phyloP scores from a whole-genome alignment of 23 red algal genomes.

The Gracilaria gracilis region DNA sequence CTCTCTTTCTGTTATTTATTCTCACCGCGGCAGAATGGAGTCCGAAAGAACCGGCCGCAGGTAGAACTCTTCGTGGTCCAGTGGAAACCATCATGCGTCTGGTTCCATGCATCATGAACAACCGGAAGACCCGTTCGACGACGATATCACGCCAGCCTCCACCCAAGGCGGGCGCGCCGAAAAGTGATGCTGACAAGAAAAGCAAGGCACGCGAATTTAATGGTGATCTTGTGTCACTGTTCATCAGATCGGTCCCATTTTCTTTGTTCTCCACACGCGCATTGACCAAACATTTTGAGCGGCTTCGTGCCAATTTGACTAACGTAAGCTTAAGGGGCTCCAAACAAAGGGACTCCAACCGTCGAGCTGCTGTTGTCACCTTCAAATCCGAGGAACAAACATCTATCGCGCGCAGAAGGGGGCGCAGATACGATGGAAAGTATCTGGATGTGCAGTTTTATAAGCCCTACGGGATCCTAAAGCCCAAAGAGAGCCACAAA shows the following conservation, averaged over 20 bases:
- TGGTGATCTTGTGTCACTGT: background rate
- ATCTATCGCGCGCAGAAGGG: background rate
- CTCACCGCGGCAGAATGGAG: background rate
- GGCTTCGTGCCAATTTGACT: background rate
- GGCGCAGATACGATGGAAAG: conserved; percentile 6
- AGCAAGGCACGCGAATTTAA: background rate
- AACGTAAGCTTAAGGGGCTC: conserved; percentile 42
- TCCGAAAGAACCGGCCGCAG: background rate
- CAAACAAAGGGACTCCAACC: background rate
- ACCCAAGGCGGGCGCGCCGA: background rate
- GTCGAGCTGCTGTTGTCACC: conserved; percentile 49
- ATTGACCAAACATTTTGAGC: conserved; percentile 32
- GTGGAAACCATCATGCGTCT: background rate
- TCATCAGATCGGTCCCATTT: conserved; percentile 35
- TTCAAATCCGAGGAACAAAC: conserved; percentile 44
- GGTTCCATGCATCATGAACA: background rate
- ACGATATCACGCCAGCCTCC: background rate
- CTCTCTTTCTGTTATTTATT: too few species aligned
- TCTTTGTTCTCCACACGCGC: conserved; percentile 21
- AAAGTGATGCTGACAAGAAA: background rate
- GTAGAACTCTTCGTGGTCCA: background rate
- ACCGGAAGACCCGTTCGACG: conserved; percentile 8
- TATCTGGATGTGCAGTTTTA: conserved; percentile 14
- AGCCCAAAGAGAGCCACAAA: conserved; percentile 1
- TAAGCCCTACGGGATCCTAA: background rate